Conservation (phyloP, 2,329 filamentous ascomycete species). For the Ploettnerulaceae sp. region DNA sequence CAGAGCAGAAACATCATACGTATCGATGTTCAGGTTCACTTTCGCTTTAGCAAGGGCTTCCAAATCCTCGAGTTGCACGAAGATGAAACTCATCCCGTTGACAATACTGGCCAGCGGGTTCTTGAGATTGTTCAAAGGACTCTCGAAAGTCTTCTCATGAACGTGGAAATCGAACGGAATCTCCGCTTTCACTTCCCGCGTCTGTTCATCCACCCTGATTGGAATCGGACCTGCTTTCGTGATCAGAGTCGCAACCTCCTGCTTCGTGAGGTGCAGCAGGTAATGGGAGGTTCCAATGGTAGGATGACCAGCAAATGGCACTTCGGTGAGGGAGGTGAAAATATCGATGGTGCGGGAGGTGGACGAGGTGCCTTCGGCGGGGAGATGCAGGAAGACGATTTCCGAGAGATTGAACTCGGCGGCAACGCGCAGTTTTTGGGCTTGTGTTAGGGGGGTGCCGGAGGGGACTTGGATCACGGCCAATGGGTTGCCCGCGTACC, state of each 20-base stretch:
- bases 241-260: slow-evolving; percentile 5
- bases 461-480: slow-evolving; percentile 51
- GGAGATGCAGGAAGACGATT: slow-evolving; percentile 54
- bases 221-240: slow-evolving; percentile 47
- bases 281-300: slow-evolving; percentile 52
- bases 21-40: slow-evolving; percentile 36
- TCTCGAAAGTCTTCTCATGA: slow-evolving; percentile 43
- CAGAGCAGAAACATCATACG: slow-evolving; percentile 33
- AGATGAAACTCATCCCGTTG: slow-evolving; percentile 66
- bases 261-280: slow-evolving; percentile 34
- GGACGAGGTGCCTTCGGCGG: slow-evolving; percentile 25
- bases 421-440: slow-evolving; percentile 53
- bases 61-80: slow-evolving; percentile 56
- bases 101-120: slow-evolving; percentile 52
- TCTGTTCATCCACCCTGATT: slow-evolving; percentile 6
- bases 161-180: slow-evolving; percentile 65
- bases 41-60: slow-evolving; percentile 49
- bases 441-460: slow-evolving; percentile 39
- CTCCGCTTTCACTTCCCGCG: slow-evolving; percentile 40
- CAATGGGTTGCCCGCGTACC: slow-evolving; percentile 54
- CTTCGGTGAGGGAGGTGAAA: slow-evolving; percentile 49
- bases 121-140: slow-evolving; percentile 37
- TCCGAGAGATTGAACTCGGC: slow-evolving; percentile 61
- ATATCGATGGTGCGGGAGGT: slow-evolving; percentile 44
- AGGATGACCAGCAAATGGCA: slow-evolving; percentile 54